Conservation (phyloP, 2,329 filamentous ascomycete genomes). For the Ilyonectria sp. region DNA sequence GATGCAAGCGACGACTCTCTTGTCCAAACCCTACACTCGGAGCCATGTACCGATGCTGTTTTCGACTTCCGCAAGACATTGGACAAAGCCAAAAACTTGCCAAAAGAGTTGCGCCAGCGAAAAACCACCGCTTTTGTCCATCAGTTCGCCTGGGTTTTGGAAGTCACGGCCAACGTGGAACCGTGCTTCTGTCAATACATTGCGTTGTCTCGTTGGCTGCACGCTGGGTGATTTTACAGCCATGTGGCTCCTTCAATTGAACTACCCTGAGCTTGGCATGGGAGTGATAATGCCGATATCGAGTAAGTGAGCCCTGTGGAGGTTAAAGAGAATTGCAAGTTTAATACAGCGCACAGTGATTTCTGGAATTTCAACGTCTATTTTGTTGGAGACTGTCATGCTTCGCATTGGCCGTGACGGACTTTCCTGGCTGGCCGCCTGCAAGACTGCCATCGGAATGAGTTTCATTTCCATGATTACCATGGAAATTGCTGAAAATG, state of each 20-base stretch:
- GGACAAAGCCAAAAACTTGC: neutral
- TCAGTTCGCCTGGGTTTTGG: constrained; percentile 50
- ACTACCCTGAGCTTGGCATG: constrained; percentile 62
- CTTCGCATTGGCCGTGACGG: constrained; percentile 64
- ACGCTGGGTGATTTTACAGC: constrained; percentile 70
- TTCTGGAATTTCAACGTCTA: constrained; percentile 65
- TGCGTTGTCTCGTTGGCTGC: constrained; percentile 69
- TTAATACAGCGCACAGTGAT: constrained; percentile 58
- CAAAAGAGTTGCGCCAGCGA: neutral
- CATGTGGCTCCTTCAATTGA: constrained; percentile 68
- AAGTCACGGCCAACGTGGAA: constrained; percentile 57
- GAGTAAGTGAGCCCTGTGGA: constrained; percentile 53
- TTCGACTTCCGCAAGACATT: neutral
- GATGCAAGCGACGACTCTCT: neutral
- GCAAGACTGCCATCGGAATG: constrained; percentile 70
- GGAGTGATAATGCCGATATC: constrained; percentile 66
- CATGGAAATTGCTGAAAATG: constrained; percentile 70
- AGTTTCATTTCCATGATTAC: constrained; percentile 72
- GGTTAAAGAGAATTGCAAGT: neutral
- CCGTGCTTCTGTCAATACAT: constrained; percentile 67
- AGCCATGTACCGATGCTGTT: neutral
- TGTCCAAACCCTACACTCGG: neutral
- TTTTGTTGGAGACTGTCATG: constrained; percentile 67
- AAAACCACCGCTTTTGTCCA: neutral
- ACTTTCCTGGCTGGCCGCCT: constrained; percentile 62